Base-by-base conservation (phyloP, 352 stramenopile genomes). In the Phytopythium chamaehyphon region DNA sequence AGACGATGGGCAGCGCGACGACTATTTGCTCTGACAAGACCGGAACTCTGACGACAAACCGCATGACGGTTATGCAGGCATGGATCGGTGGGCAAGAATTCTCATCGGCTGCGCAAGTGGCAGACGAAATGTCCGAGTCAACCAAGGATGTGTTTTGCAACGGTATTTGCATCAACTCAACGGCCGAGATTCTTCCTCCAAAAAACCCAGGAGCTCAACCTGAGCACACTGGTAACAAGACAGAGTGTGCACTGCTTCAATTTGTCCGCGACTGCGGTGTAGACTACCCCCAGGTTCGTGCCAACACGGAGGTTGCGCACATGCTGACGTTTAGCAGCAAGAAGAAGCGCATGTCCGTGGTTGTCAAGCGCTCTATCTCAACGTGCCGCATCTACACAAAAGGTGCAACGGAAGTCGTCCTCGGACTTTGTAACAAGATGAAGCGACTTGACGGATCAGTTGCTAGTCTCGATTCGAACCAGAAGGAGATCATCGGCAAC, bases 21-120 rank as follows among this genome's bases (percentile, higher is more conserved):
- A 93, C 91, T 12, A 98, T 99, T 61, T 99, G 95, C 74, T 98
- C 90, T 36, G 96, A 99, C 79, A 99, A 99, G 80, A 99, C 96
- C 2, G 96, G 69, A 39, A 99, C 96, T 18, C 79, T 99, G 6
- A 99, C 96, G 10, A 93, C 97, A 47, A 99, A 99, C 61, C 76
- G 89, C 14, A 99, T 99, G 96, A 98, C 96, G 3, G 91, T 99
- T 31, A 90, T 96, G 70, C 69, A 91, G 33, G 68, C 79, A n/a
- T 95, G 84, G 80, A 69, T 93, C 37, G 87, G 68, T 28, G 75
- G 72, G 1, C 57, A 76, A 15, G 76, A 86, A 47, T 87, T 87
- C 44, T 64, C 68, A 3, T 73, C 66, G 10, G 77, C 73, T 2
- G 57, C 71, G 1, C 63, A 86, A 26, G 69, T 69, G 3, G 56